A percentile compares a stretch with the other conserved stretches of the same genome.
Conservation (phyloP, 139 green algal species). For the Pleodorina starrii region DNA sequence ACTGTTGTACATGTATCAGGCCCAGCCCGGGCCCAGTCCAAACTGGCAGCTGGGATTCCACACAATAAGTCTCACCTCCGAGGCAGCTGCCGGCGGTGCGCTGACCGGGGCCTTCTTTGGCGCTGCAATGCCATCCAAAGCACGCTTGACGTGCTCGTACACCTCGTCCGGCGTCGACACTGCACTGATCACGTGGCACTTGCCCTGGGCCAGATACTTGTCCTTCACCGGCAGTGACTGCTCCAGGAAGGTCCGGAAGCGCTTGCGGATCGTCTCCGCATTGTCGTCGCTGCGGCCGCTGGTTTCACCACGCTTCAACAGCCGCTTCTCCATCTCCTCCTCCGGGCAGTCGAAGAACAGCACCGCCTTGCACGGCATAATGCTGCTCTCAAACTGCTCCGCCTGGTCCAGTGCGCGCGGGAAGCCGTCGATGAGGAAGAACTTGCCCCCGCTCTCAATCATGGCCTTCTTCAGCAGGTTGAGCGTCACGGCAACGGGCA, state of each 20-base stretch:
- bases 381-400: constrained; percentile 74
- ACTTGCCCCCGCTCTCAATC: constrained; percentile 65
- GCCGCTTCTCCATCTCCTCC: constrained; percentile 89
- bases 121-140: neutral
- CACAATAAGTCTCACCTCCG: neutral
- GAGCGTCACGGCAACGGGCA: constrained; percentile 82
- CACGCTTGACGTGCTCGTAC: constrained; percentile 40
- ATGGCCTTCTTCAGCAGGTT: constrained; percentile 83
- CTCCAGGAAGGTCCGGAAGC: constrained; percentile 94
- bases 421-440: constrained; percentile 96
- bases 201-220: constrained; percentile 82
- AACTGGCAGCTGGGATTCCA: no score
- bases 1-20: no score
- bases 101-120: neutral
- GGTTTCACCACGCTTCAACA: constrained; percentile 91
- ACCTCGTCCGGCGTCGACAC: constrained; percentile 14
- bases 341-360: constrained; percentile 67
- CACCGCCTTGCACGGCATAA: constrained; percentile 60
- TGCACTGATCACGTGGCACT: constrained; percentile 61
- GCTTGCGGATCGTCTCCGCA: constrained; percentile 92
- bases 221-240: constrained; percentile 89
- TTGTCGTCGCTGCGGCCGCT: constrained; percentile 96
- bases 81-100: neutral
- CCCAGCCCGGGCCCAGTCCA: no score
- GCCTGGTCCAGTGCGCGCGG: constrained; percentile 89